Evolutionary conservation across 108 stramenopile species (phyloP), one percentile per base, ranked within the genome.

Genomic region (Schizochytrium sp.): DNA sequence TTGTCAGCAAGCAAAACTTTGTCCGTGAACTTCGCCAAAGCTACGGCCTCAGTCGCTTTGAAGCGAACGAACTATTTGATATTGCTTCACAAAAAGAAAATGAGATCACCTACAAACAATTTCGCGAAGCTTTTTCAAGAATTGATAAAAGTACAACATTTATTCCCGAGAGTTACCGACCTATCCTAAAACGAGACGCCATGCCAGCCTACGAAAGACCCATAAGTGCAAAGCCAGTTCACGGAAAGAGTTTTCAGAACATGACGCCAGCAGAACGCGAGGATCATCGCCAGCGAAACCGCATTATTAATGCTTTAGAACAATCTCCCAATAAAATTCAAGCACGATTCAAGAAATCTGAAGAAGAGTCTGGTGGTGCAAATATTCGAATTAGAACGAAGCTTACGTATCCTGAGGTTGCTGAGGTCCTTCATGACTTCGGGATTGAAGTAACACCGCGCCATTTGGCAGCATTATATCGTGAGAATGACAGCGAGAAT

Each of bases 171-270:
- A 38, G n/a, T 0, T 55, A 83, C 53, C 76, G 76, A 55, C 76
- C 76, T 5, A 83, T 83, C 76, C 28, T 83, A 5, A 83, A 83
- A 38, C 76, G 76, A 10, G 76, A 83, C 28, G 28, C 76, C 76
- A 53, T n/a, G 47, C 76, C 19, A 50, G 53, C 47, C 47, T 5
- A 13, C 15, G 76, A 55, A 28, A 28, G 15, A 38, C 50, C 47
- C 1, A 17, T n/a, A 10, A 10, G 17, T 5, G 50, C 76, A 50
- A 7, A 83, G 53, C 76, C 76, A 5, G 76, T 42, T 38, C 19
- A 38, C 10, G 42, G 5, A 0, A 69, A 69, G 28, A 83, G 76
- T 40, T 55, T 83, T 10, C 47, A 83, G 15, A 83, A 50, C 15
- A 83, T 83, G 76, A 40, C 76, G 8, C 2, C 28, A n/a, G 76